These are phyloP conservation scores for Trichophyton benhamiae DNA, from an alignment of 2,329 filamentous ascomycete genomes.

Conservation along the genomic window DNA sequence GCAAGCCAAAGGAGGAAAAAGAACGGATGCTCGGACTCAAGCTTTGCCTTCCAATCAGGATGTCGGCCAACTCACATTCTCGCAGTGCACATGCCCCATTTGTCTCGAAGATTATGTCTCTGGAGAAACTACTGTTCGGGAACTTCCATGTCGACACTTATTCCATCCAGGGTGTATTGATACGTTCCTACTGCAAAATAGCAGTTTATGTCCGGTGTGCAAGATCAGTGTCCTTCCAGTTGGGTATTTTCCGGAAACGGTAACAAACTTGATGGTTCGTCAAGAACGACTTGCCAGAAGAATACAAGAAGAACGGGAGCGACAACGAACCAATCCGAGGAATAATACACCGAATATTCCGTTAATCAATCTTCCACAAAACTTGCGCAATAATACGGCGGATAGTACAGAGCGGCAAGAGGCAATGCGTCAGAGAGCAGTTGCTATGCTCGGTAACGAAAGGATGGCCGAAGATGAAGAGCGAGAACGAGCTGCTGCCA, in stretches of 20 bases:
- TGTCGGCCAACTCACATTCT: slow-evolving; percentile 18
- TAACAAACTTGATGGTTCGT: slow-evolving; percentile 79
- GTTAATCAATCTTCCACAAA: neutral
- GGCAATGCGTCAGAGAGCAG: slow-evolving; percentile 12
- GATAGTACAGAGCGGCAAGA: slow-evolving; percentile 4
- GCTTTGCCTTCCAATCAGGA: neutral
- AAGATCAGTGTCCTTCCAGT: slow-evolving; percentile 67
- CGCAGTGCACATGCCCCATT: slow-evolving; percentile 78
- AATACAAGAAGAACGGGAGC: neutral
- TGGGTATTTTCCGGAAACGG: slow-evolving; percentile 51
- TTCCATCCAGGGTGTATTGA: slow-evolving; percentile 91
- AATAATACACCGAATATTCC: neutral
- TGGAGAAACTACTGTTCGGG: slow-evolving; percentile 59
- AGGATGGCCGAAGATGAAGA: slow-evolving; percentile 14
- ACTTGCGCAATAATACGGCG: neutral
- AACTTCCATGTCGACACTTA: slow-evolving; percentile 81
- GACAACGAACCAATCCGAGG: neutral
- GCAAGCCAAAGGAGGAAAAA: neutral
- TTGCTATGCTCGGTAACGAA: slow-evolving; percentile 12
- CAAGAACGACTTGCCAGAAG: slow-evolving; percentile 50
- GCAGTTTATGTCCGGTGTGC: slow-evolving; percentile 82
- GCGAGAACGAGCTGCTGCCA: slow-evolving; percentile 12
- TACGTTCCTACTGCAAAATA: slow-evolving; percentile 62
- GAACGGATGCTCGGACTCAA: neutral
- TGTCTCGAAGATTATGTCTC: slow-evolving; percentile 71